A percentile compares a stretch with the other conserved stretches of the same genome.
These are phyloP conservation scores for Esteya vermicola DNA, from an alignment of 2,329 filamentous ascomycete species.

Conservation along the genomic window DNA sequence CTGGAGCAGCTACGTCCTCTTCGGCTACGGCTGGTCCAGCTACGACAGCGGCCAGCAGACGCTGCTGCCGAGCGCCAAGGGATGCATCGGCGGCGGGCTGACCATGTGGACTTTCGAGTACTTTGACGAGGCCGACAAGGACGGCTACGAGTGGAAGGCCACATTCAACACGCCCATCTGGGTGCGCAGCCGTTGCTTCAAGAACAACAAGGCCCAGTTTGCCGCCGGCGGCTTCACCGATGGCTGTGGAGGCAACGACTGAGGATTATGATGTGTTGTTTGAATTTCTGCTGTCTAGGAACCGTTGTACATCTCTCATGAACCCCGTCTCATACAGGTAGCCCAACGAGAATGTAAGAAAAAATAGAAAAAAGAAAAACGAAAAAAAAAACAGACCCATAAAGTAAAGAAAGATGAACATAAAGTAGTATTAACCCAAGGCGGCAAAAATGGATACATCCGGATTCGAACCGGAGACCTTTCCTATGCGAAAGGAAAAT, in stretches of 20 bases:
- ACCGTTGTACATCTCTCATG: too few relatives aligned
- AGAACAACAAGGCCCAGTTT: slow-evolving; percentile 3
- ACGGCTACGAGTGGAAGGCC: slow-evolving; percentile 5
- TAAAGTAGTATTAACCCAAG: too few relatives aligned
- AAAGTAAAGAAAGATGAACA: too few relatives aligned
- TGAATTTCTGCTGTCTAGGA: too few relatives aligned
- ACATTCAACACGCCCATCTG: slow-evolving; percentile 2
- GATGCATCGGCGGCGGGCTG: slow-evolving; percentile 2
- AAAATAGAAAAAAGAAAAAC: too few relatives aligned
- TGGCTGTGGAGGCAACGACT: neutral
- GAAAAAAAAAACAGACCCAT: too few relatives aligned
- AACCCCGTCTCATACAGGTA: too few relatives aligned
- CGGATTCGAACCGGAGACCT: too few relatives aligned
- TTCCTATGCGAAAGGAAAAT: too few relatives aligned
- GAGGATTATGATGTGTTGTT: too few relatives aligned
- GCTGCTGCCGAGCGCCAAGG: neutral
- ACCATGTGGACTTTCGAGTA: slow-evolving; percentile 2
- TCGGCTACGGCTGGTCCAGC: slow-evolving; percentile 5
- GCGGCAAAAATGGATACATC: too few relatives aligned
- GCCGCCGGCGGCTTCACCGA: neutral
- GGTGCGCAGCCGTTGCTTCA: slow-evolving; percentile 2
- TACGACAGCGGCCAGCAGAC: slow-evolving; percentile 4
- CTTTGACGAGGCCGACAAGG: neutral
- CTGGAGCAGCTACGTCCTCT: slow-evolving; percentile 1
- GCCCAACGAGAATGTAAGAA: too few relatives aligned